Evolutionary conservation across 2,329 filamentous ascomycete genomes (phyloP), one percentile per base, ranked within the genome.

Genomic region (Septoria petroselini): DNA sequence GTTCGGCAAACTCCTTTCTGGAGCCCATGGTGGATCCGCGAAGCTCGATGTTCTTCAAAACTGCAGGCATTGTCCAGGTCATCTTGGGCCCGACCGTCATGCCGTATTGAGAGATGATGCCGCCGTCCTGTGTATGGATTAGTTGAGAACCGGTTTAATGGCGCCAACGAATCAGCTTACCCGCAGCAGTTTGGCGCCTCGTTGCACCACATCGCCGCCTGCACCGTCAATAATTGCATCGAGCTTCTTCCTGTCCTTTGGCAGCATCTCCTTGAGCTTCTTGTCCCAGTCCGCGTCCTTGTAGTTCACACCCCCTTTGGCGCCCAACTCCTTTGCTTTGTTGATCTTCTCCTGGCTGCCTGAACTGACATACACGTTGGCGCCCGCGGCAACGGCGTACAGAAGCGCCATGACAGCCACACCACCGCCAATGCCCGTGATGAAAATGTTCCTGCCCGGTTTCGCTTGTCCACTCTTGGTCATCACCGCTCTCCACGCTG

Each of bases 381-480:
- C 81, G 30, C 89, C 87, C 58, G 82, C 72, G 7, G 81, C 88
- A 9, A 84, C 82, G 8, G 82, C 90, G 70, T 95, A 95, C 67
- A 88, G 78, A 60, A 96, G 73, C 4, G 80, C 85, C 74, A 88
- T 84, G 48, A 96, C 73, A 27, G 91, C 91, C 1, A 96, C 91
- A 35, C 91, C 91, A 29, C 91, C 91, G 0, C 91, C 91, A 68
- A 97, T 94, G 0, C 91, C 91, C 3, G 91, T 96, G 34, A 97
- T 72, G 25, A 97, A 73, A 3, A 97, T 76, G 64, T 94, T 95
- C 54, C 80, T 73, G 2, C 88, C 88, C 0, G 71, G 69, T 50
- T 74, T 71, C 5, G 79, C 79, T 58, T 84, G 82, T 4, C 77
- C 80, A 41, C 79, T 83, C 76, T 97, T 97, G 5, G 80, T 85